Evolutionary conservation across 2,329 filamentous ascomycete species (phyloP).

Genomic region (Hypoxylon sp.): DNA sequence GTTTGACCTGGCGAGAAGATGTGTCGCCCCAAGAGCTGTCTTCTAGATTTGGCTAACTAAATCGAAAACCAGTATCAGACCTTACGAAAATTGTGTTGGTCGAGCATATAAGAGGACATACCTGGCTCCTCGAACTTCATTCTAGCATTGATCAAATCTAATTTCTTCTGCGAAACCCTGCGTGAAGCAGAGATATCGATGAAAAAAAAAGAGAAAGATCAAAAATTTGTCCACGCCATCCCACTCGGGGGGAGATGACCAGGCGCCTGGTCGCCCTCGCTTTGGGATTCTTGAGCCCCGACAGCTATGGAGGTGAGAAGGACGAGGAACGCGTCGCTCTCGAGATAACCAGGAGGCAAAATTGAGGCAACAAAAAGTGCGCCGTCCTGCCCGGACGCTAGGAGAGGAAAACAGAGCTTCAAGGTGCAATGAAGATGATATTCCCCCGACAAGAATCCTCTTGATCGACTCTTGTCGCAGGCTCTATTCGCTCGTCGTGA

Average conservation of each 20-base stretch:
- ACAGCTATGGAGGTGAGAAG: neutral
- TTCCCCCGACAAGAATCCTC: constrained; percentile 3
- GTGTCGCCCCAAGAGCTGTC: neutral
- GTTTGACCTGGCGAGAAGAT: neutral
- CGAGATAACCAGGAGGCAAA: neutral
- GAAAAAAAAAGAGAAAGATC: neutral
- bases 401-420: constrained; percentile 4
- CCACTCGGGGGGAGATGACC: neutral
- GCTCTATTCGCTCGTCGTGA: too few relatives aligned
- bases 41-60: neutral
- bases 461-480: constrained; percentile 1
- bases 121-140: neutral
- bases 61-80: neutral
- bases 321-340: neutral
- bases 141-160: neutral
- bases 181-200: constrained; percentile 2
- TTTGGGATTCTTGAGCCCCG: constrained; percentile 1
- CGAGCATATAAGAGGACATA: neutral
- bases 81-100: too few relatives aligned
- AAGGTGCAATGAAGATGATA: constrained; percentile 4
- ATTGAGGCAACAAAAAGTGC: neutral
- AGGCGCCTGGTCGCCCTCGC: constrained; percentile 3
- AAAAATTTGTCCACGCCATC: constrained; percentile 6
- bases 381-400: neutral
- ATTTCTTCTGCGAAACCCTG: constrained; percentile 5